Base-by-base conservation (phyloP, 371 early-diverging fungal genomes). In the Funneliformis caledonium region DNA sequence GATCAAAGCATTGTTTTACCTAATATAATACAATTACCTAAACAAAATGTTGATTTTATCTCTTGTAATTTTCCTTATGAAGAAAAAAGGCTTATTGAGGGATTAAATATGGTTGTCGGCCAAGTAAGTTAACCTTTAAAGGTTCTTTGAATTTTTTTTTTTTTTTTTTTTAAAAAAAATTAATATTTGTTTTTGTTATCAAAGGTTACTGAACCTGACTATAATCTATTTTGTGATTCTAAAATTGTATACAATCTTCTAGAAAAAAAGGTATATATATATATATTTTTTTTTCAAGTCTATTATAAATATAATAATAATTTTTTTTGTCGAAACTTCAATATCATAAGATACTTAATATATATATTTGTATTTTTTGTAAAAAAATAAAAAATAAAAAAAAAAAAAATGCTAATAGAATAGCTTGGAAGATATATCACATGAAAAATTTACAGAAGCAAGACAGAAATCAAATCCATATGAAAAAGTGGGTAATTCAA, bases 381-480 rank as follows among this genome's bases (percentile, higher is more conserved):
- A 26, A 26, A 26, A 26, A 26, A 26, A 26, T 0, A 26, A 26
- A 26, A 26, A 26, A 26, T 0, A 26, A 26, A 26, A 26, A 26
- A 26, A 26, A 26, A 26, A 26, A 26, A 26, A 26, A 26, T 26
- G 26, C 26, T 26, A 26, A 26, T 81, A 90, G 91, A 84, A 82
- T 80, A 85, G 84, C 50, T 83, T 87, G 1, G 83, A 85, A 0
- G 76, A 83, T 60, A 85, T 87, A 2, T 80, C 90, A 8, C 82
- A 80, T 31, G 88, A 89, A 50, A 61, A 80, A 47, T 78, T 87
- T 60, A 85, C 86, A 2, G 82, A 84, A 0, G 91, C 92, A 47
- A 86, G 92, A 73, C 83, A 86, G 47, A 86, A 86, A n/a, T 86
- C 92, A 69, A 93, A 94, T 78, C 93, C 93, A 4, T 92, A 92